Evolutionary conservation across 805 yeast species (phyloP).

Genomic region (Suhomyces xylopsoci): DNA sequence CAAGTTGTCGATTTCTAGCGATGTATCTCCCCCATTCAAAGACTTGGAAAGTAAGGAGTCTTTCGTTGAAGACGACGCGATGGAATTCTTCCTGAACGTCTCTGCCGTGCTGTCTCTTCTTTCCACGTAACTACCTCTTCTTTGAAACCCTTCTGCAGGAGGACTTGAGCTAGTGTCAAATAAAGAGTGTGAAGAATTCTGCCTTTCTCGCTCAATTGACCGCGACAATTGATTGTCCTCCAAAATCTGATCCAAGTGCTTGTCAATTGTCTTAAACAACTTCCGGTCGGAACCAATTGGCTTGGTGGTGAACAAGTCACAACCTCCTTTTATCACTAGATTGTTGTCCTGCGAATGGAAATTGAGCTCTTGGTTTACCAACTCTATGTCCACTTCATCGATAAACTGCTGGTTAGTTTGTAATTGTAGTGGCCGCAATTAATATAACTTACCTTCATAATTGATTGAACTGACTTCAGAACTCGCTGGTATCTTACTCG

Average conservation of each 20-base stretch:
- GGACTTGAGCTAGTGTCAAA: conserved; percentile 40
- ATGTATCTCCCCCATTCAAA: conserved; percentile 14
- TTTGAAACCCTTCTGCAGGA: conserved; percentile 12
- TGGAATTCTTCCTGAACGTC: conserved; percentile 1
- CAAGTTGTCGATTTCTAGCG: conserved; percentile 16
- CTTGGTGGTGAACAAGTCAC: conserved; percentile 92
- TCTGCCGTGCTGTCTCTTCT: conserved; percentile 22
- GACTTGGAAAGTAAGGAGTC: conserved; percentile 20
- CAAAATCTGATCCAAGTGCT: conserved; percentile 60
- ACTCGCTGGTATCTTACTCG: background rate
- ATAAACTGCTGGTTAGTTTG: conserved; percentile 56
- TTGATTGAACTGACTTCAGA: background rate
- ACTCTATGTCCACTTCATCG: conserved; percentile 90
- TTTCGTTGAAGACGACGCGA: background rate
- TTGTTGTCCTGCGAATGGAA: conserved; percentile 41
- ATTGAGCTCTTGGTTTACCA: conserved; percentile 75
- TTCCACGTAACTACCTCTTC: conserved; percentile 21
- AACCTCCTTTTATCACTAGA: conserved; percentile 69
- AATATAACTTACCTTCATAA: conserved; percentile 16
- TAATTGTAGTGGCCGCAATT: background rate
- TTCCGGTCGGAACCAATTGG: conserved; percentile 89
- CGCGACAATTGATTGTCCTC: conserved; percentile 43
- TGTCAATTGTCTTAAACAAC: conserved; percentile 81
- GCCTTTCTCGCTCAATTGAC: conserved; percentile 36
- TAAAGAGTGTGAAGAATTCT: conserved; percentile 33